Base-by-base conservation (phyloP, 139 green algal genomes). In the Micractinium conductrix region DNA sequence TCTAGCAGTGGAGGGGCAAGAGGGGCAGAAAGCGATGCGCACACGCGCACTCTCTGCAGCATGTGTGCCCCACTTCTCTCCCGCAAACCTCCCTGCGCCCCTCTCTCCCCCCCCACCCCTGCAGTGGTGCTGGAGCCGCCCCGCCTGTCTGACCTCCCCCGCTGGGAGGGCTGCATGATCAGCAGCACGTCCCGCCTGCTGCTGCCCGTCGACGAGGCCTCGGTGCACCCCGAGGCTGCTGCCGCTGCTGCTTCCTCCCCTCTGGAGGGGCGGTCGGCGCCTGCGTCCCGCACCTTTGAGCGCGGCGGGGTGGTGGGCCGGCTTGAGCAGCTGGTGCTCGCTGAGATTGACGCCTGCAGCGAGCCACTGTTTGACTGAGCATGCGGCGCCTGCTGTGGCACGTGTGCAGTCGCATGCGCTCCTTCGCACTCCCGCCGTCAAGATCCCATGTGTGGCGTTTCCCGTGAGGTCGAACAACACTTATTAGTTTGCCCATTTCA, bases 161-260 rank as follows among this genome's bases (percentile, higher is more conserved):
- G n/a, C 43, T 95, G 91, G 91, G 79, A 95, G 62, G 92, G 90
- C 38, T 89, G 86, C 17, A 89, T 94, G 50, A 91, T 95, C 43
- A 88, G 76, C 67, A 90, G 79, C 80, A 95, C 92, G 35, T 92
- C 88, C 45, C 76, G 92, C 30, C 89, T 95, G 50, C 62, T 93
- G 83, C 88, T 95, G 71, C 92, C 92, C 3, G 76, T 92, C 10
- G 84, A 93, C 70, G 72, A 85, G 44, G 28, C 40, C 33, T 35
- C 38, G 24, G 62, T 82, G 21, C 38, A 60, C 24, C 55, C 21
- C 22, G 38, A 73, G 8, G 55, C 22, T 90, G 30, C 72, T 87
- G 72, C 63, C 74, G n/a, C 73, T 60, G 62, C 62, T 12, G 40
- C 73, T n/a, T n/a, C n/a, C n/a, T n/a, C n/a, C n/a, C n/a, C n/a